These are phyloP conservation scores for Leccinum broughii DNA, from an alignment of 768 basidiomycete species.

Conservation along the genomic window DNA sequence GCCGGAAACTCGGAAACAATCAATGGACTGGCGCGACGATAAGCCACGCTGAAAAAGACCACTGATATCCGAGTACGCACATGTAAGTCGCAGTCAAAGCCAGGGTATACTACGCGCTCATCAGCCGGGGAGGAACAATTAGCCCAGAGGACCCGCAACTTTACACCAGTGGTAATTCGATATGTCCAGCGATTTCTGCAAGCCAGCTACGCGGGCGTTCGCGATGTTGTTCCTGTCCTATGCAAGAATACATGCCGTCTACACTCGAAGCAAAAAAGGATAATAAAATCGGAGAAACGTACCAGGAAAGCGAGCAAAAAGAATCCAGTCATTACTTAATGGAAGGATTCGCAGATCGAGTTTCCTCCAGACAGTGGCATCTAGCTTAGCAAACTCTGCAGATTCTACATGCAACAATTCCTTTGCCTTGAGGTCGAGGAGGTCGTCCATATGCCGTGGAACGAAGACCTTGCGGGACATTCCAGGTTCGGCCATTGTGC, in stretches of 20 bases:
- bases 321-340: neutral
- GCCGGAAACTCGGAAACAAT: neutral
- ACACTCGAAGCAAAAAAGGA: neutral
- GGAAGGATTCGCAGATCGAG: neutral
- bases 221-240: neutral
- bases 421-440: neutral
- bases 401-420: neutral
- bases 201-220: neutral
- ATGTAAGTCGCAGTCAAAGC: neutral
- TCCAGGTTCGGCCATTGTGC: neutral
- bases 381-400: neutral
- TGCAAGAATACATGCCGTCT: neutral
- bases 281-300: neutral
- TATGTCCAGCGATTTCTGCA: neutral
- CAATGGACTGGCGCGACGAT: neutral
- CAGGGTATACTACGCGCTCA: neutral
- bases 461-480: neutral
- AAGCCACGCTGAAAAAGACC: too few relatives aligned
- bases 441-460: neutral
- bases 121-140: neutral
- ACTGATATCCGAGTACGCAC: neutral
- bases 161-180: too few relatives aligned
- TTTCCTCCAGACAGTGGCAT: neutral
- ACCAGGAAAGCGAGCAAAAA: neutral
- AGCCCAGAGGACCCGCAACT: neutral